Percentiles rank a stretch among this genome's conserved stretches.
Evolutionary conservation across 2,329 filamentous ascomycete genomes (phyloP).

Genomic region (Aspergillus sp.): DNA sequence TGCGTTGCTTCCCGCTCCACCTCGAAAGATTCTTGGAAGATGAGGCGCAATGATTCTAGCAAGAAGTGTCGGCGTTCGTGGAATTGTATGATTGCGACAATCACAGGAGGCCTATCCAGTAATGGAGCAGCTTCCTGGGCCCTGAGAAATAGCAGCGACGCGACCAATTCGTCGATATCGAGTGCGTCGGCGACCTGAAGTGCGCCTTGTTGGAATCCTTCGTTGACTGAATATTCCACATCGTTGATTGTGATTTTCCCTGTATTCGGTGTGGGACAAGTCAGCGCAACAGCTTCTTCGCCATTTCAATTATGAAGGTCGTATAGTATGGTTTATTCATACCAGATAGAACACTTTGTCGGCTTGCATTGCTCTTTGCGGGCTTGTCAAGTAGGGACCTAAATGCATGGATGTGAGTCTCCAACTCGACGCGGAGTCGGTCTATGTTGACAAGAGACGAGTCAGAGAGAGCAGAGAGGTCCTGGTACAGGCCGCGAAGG

Average conservation of each 20-base stretch:
- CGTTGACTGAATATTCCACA: slow-evolving; percentile 76
- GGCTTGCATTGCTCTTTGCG: slow-evolving; percentile 71
- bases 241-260: slow-evolving; percentile 74
- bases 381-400: slow-evolving; percentile 72
- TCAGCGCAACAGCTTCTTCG: slow-evolving; percentile 17
- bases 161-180: slow-evolving; percentile 84
- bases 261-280: slow-evolving; percentile 35
- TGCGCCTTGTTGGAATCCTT: slow-evolving; percentile 80
- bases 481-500: slow-evolving; percentile 81
- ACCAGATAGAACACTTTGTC: slow-evolving; percentile 68
- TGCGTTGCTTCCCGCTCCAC: slow-evolving; percentile 58
- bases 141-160: slow-evolving; percentile 73
- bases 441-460: slow-evolving; percentile 69
- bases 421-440: slow-evolving; percentile 65
- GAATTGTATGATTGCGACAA: slow-evolving; percentile 81
- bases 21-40: slow-evolving; percentile 68
- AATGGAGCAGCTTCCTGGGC: slow-evolving; percentile 67
- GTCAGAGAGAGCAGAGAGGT: slow-evolving; percentile 75
- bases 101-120: slow-evolving; percentile 70
- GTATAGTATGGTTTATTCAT: slow-evolving; percentile 19
- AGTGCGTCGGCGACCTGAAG: slow-evolving; percentile 83
- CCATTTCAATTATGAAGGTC: neutral
- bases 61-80: slow-evolving; percentile 82
- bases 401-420: slow-evolving; percentile 66
- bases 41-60: slow-evolving; percentile 78